A percentile compares a stretch with the other conserved stretches of the same genome.
These are phyloP conservation scores for Talaromyces verruculosus DNA, from an alignment of 2,329 filamentous ascomycete genomes.

Conservation along the genomic window DNA sequence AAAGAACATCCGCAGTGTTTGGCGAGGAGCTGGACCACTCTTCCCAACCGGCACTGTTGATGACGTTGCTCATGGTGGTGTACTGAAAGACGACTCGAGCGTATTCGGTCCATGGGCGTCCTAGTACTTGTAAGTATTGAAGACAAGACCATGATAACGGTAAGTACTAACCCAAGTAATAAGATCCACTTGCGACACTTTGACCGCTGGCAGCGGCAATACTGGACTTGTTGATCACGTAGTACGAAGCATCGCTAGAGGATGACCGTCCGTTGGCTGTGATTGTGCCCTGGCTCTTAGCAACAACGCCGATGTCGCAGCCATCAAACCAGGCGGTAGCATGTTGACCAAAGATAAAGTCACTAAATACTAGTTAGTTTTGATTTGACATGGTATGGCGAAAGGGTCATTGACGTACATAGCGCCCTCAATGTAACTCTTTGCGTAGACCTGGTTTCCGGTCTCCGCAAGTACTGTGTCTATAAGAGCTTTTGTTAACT, in stretches of 20 bases:
- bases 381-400: background rate
- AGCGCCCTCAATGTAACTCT: slow-evolving; percentile 57
- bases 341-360: slow-evolving; percentile 61
- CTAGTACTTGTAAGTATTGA: background rate
- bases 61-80: slow-evolving; percentile 41
- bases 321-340: slow-evolving; percentile 55
- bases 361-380: slow-evolving; percentile 27
- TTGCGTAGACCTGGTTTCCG: slow-evolving; percentile 58
- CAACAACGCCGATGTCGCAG: slow-evolving; percentile 46
- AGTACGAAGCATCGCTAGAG: slow-evolving; percentile 47
- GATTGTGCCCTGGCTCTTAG: slow-evolving; percentile 48
- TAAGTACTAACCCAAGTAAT: slow-evolving; percentile 7
- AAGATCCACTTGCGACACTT: slow-evolving; percentile 11
- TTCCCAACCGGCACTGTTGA: slow-evolving; percentile 61
- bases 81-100: slow-evolving; percentile 21
- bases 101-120: slow-evolving; percentile 19
- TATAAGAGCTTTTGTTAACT: slow-evolving; percentile 1
- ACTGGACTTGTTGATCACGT: slow-evolving; percentile 54
- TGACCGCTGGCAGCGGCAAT: slow-evolving; percentile 15
- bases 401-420: slow-evolving; percentile 30
- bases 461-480: slow-evolving; percentile 55
- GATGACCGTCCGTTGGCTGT: slow-evolving; percentile 49
- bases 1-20: slow-evolving; percentile 56
- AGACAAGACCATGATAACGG: background rate
- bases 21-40: slow-evolving; percentile 53